Base-by-base conservation (phyloP, 169 alveolate species). In the Plasmodium vinckei region DNA sequence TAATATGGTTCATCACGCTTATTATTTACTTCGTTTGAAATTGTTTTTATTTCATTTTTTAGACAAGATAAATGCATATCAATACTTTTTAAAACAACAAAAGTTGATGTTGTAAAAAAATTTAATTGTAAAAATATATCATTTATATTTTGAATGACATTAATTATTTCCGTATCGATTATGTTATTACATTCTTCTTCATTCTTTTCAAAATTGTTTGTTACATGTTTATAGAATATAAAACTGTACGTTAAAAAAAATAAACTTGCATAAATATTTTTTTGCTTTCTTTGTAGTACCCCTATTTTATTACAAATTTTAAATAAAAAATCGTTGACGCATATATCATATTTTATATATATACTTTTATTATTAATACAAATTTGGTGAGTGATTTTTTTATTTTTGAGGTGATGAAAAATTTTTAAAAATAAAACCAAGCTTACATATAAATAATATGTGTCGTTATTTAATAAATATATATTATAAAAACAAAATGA, bases 221-320 rank as follows among this genome's bases (percentile, higher is more conserved):
- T 39, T 6, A 53, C 44, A 67, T 44, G 68, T 23, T 65, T 57
- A 47, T 44, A 21, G 54, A 82, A 82, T 7, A 82, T 19, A 56
- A 39, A 54, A 67, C 90, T 67, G 63, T 82, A 70, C 6, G 90
- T 82, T 33, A 82, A 70, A 71, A 82, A 82, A 64, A 82, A 82
- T 47, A 82, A 13, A 39, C 72, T 53, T 10, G 61, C 5, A 61
- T 67, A 42, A 25, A 70, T 59, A 47, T 82, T 59, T 19, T 71
- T 70, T 65, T 67, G 17, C 44, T 60, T 68, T 82, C 68, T 82
- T 39, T 60, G 60, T 67, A 33, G 25, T 27, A 82, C 19, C 9
- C 90, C 72, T 44, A 82, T 47, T 1, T 15, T 54, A 25, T 67
- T 56, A 67, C 90, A 82, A 12, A 82, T 70, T 54, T 25, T 42